Base-by-base conservation (phyloP, 768 basidiomycete species). In the Russula sp. region DNA sequence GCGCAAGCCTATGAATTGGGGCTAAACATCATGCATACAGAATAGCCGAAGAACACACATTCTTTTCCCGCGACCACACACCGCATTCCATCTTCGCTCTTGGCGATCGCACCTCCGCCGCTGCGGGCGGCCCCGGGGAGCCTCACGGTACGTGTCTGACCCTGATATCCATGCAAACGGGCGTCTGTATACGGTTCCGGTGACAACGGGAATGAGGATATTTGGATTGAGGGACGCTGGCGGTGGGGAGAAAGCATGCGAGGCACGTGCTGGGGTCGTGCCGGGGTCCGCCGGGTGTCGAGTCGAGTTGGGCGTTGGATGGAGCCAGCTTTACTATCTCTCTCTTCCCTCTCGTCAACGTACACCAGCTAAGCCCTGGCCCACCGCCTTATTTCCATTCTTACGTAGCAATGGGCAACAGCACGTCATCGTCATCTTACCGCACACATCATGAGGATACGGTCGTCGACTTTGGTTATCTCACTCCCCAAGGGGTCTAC, bases 401-500 rank as follows among this genome's bases (percentile, higher is more conserved):
- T 44, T 51, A 65, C 59, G 60, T 56, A 42, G 67, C 58, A 62
- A 94, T 94, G 92, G 92, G 92, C 71, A 94, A 94, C 77, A 83
- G 84, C 63, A 80, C 87, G 65, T 91, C 89, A 32, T 91, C 89
- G 24, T 87, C 90, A 44, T 86, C 89, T 32, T 83, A 85, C 64
- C 85, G 88, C 54, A 78, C 80, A 54, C 87, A 87, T 69, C 87
- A 90, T 69, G 92, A 93, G 66, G 89, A 92, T 66, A 81, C 85
- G 30, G 89, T 92, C 73, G 89, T 92, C 73, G 93, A 95, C 79
- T 89, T 85, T 70, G 93, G 93, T 63, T 77, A 79, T 71, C 84
- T 94, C 56, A 76, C 83, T 60, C 93, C 93, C 22, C 90, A 92
- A 71, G 92, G 92, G 71, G 84, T 94, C 67, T 95, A 95, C 78